Conservation (phyloP, 176 grass and related monocot genomes). For the Ensete ventricosum region DNA sequence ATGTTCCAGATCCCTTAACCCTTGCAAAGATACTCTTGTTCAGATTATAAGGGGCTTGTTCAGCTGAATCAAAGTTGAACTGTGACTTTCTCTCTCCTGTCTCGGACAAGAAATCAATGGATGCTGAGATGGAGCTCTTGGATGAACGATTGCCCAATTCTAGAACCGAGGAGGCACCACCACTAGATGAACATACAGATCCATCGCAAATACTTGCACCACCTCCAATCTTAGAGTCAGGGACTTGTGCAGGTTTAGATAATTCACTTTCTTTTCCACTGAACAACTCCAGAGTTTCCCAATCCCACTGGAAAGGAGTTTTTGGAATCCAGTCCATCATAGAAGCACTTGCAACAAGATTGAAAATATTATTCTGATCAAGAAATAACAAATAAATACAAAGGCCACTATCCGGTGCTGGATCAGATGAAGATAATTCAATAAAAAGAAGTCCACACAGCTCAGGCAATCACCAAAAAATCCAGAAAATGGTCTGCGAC, state of each 20-base stretch:
- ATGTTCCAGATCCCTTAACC: constrained; percentile 25
- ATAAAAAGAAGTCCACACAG: too few species aligned
- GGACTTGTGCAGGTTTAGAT: constrained; percentile 18
- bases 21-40: constrained; percentile 5
- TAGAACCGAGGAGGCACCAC: constrained; percentile 39
- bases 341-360: background rate
- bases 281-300: background rate
- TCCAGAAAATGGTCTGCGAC: too few species aligned
- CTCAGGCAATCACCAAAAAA: too few species aligned
- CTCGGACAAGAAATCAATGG: constrained; percentile 13
- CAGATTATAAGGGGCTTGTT: background rate
- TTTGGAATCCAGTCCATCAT: background rate
- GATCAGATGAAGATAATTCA: too few species aligned
- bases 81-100: constrained; percentile 27
- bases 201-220: too few species aligned
- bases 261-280: constrained; percentile 2
- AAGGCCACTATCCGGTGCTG: too few species aligned
- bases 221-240: constrained; percentile 20
- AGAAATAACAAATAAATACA: background rate
- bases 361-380: background rate
- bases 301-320: constrained; percentile 7
- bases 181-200: constrained; percentile 12
- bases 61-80: constrained; percentile 28
- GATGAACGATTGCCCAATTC: constrained; percentile 40
- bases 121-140: constrained; percentile 39